Evolutionary conservation across 2,329 filamentous ascomycete species (phyloP), one percentile per base, ranked within the genome.

Genomic region (Dactylellina haptotyla): DNA sequence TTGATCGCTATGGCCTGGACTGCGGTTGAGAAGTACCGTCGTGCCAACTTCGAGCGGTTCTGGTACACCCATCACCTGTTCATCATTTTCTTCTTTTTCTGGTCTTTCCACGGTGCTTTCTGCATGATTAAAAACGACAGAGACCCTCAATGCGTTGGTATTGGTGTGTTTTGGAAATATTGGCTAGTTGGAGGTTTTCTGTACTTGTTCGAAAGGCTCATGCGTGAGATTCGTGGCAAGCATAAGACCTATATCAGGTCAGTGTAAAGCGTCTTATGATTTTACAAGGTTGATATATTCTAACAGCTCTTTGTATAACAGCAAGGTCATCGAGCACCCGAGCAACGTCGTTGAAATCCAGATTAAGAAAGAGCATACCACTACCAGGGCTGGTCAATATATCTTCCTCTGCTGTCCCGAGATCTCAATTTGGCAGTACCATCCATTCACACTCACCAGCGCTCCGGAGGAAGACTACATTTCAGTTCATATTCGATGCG

Each of bases 31-130:
- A 91, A 91, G 83, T 87, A 88, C 8, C 86, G 91, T 56, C 87
- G 91, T 61, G 89, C 89, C 74, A 93, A 95, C 83, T 94, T 92
- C 80, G 91, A 94, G 81, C 89, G 91, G 25, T 96, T 95, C 84
- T 96, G 92, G 91, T 93, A 93, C 81, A 92, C 90, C 1, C 91
- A 96, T 82, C 92, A 95, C 83, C 86, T 95, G 80, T 95, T 95
- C 80, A 87, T 94, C 81, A 79, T 94, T 76, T 95, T 95, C 85
- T 95, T 95, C 83, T 84, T 94, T 77, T 93, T 95, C 84, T 95
- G 91, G 91, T 89, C 91, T n/a, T 86, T 94, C 78, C 92, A 96
- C 81, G 92, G 91, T 69, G 90, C 90, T 25, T 95, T 93, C 83
- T 94, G 92, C 82, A 94, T 95, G 91, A 94, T 94, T 79, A 91